Evolutionary conservation across 352 stramenopile genomes (phyloP).

Genomic region (Globisporangium irregulare): DNA sequence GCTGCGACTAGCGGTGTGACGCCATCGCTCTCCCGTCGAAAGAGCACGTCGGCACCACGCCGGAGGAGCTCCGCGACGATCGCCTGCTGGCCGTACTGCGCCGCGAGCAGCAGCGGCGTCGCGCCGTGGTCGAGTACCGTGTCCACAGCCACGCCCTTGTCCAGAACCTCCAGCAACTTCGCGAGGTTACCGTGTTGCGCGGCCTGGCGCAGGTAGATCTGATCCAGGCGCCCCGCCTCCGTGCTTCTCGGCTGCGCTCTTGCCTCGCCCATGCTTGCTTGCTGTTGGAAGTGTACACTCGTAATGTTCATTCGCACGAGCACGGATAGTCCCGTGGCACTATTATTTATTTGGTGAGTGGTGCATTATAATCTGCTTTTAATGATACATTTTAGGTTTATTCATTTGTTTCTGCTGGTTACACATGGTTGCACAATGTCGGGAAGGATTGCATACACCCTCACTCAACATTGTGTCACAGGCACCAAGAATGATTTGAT

Average conservation of each 20-base stretch:
- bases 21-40: constrained; percentile 9
- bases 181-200: constrained; percentile 6
- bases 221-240: constrained; percentile 4
- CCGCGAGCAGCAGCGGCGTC: constrained; percentile 7
- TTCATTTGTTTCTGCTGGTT: too few relatives aligned
- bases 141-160: constrained; percentile 8
- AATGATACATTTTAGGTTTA: too few relatives aligned
- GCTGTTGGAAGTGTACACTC: too few relatives aligned
- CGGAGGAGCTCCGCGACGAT: constrained; percentile 7
- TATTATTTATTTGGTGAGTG: too few relatives aligned
- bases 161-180: constrained; percentile 5
- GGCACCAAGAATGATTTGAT: too few relatives aligned
- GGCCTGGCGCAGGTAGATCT: constrained; percentile 7
- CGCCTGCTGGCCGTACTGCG: background rate
- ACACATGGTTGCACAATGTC: too few relatives aligned
- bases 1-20: constrained; percentile 9
- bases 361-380: too few relatives aligned
- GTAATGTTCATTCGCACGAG: too few relatives aligned
- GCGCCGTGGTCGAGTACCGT: constrained; percentile 9
- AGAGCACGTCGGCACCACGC: background rate
- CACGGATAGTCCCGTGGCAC: too few relatives aligned
- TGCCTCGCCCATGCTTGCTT: background rate
- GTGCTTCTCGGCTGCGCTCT: background rate
- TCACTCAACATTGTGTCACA: too few relatives aligned
- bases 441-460: too few relatives aligned